Conservation (phyloP, 805 yeast species). For the Torulaspora quercuum region DNA sequence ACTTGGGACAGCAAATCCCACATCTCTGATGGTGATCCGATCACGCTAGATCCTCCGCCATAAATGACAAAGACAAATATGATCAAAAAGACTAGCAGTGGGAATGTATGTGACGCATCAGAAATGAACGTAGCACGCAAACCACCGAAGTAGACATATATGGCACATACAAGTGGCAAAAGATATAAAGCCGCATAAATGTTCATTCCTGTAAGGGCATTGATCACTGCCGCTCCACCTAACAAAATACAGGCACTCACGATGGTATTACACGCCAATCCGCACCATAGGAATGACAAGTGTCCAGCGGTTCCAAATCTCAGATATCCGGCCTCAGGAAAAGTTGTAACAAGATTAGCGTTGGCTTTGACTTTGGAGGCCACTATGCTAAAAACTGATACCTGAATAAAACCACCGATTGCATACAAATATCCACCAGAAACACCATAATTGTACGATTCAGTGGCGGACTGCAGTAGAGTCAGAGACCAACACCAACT, state of each 20-base stretch:
- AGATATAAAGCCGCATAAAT: slow-evolving; percentile 46
- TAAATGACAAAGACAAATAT: slow-evolving; percentile 38
- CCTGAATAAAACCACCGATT: slow-evolving; percentile 30
- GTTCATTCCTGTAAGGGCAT: slow-evolving; percentile 44
- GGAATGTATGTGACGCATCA: slow-evolving; percentile 49
- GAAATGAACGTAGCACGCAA: slow-evolving; percentile 51
- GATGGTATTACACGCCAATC: slow-evolving; percentile 41
- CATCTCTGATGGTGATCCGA: slow-evolving; percentile 46
- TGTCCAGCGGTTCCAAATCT: slow-evolving; percentile 44
- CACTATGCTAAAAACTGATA: slow-evolving; percentile 38
- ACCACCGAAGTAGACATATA: slow-evolving; percentile 52
- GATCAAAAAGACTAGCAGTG: slow-evolving; percentile 41
- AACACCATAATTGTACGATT: slow-evolving; percentile 34
- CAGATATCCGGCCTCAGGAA: slow-evolving; percentile 41
- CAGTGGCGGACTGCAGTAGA: slow-evolving; percentile 33
- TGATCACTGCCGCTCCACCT: slow-evolving; percentile 45
- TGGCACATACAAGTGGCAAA: slow-evolving; percentile 47
- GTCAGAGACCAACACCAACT: slow-evolving; percentile 41
- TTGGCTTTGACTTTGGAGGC: slow-evolving; percentile 39
- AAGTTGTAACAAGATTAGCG: slow-evolving; percentile 41
- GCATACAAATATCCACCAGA: slow-evolving; percentile 35
- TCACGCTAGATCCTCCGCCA: slow-evolving; percentile 32
- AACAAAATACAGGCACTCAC: slow-evolving; percentile 42
- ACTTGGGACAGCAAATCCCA: slow-evolving; percentile 42
- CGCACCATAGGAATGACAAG: slow-evolving; percentile 39